Conservation (phyloP, 2,329 filamentous ascomycete species). For the Incumbomyces lentus region DNA sequence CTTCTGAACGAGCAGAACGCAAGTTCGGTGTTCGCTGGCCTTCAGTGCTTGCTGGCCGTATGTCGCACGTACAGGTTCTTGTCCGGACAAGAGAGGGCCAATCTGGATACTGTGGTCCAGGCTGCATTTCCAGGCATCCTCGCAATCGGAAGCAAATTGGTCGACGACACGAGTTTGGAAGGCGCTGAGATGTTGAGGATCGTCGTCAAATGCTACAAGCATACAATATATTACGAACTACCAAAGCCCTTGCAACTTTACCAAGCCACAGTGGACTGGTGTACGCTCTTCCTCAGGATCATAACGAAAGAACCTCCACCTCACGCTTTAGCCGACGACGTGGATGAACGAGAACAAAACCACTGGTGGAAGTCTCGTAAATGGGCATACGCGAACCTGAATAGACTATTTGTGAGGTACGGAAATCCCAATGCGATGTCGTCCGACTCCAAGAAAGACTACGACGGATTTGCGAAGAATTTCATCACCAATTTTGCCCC, state of each 20-base stretch:
- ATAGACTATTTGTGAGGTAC: constrained; percentile 88
- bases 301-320: constrained; percentile 76
- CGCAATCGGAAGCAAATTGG: constrained; percentile 74
- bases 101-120: constrained; percentile 92
- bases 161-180: constrained; percentile 84
- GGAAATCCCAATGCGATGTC: constrained; percentile 72
- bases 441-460: constrained; percentile 64
- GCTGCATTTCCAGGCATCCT: constrained; percentile 81
- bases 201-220: constrained; percentile 93
- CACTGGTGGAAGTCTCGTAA: constrained; percentile 99
- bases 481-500: constrained; percentile 89
- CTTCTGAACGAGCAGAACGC: constrained; percentile 80
- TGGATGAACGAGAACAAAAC: constrained; percentile 79
- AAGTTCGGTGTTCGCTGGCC: constrained; percentile 76
- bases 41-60: constrained; percentile 88
- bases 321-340: constrained; percentile 65
- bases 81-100: constrained; percentile 64
- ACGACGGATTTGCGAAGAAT: constrained; percentile 72
- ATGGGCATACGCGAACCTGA: constrained; percentile 97
- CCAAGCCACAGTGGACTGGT: constrained; percentile 85
- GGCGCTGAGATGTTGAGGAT: constrained; percentile 94
- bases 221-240: constrained; percentile 93
- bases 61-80: constrained; percentile 96
- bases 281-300: constrained; percentile 83
- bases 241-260: constrained; percentile 67